Evolutionary conservation across 2,329 filamentous ascomycete species (phyloP), one percentile per base, ranked within the genome.

Genomic region (Paracamarosporium sp.): DNA sequence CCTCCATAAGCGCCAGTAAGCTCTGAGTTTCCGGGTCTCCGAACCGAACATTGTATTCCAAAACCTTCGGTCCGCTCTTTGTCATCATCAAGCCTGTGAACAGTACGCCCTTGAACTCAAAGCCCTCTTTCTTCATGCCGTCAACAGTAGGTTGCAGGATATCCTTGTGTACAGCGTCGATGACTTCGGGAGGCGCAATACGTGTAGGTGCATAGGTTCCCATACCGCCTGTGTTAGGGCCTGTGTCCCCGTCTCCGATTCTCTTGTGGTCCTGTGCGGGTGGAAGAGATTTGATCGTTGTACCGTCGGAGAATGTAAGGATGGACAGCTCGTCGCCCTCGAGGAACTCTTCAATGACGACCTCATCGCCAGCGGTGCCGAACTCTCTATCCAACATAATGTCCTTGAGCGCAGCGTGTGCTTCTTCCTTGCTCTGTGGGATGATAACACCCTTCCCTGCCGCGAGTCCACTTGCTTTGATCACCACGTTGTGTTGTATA

Each of bases 241-340:
- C 95, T 48, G 86, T 84, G 73, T 98, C 94, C 53, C 91, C 92
- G 70, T 99, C 95, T 52, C 90, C 91, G 63, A 96, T 93, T 61
- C 93, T 87, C 85, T 99, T 98, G 82, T 99, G 95, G 76, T 98
- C 95, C 77, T 99, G 95, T 1, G 94, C 94, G 1, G 95, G 90
- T 5, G 94, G 94, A 9, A 98, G 83, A n/a, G 33, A 50, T 72
- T 87, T 86, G 74, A 96, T 90, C 1, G 89, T 90, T 73, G 90
- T 90, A 50, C 95, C 95, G 73, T 99, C 95, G 71, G 89, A 92
- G 79, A 99, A 97, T 30, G 90, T 92, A 47, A 99, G 82, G 63
- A 99, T 90, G 72, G 91, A 95, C 61, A 98, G 83, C 78, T 99
- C 95, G 63, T 98, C 92, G 43, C 95, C 95, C 59, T 91, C 87